phyloP scores from a whole-genome alignment of 495 filamentous ascomycete genomes.

The Penicillium riverlandense region DNA sequence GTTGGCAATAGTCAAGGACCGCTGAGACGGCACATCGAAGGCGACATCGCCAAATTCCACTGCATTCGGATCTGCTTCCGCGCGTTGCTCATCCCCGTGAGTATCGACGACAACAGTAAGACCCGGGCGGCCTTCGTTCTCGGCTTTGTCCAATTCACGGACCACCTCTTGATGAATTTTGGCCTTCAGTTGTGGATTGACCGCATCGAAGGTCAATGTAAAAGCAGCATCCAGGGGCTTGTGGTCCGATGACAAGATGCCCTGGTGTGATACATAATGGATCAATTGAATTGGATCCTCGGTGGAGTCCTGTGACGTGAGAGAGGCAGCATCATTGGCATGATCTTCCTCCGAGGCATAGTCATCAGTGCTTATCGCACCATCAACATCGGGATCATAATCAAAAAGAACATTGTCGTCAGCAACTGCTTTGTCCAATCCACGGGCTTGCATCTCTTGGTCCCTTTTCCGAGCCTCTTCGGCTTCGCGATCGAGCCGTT shows the following conservation, averaged over 20 bases:
- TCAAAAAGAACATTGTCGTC: constrained; percentile 86
- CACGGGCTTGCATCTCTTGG: constrained; percentile 75
- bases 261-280: constrained; percentile 80
- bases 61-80: constrained; percentile 41
- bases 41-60: constrained; percentile 71
- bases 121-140: constrained; percentile 83
- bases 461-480: constrained; percentile 64
- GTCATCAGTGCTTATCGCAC: constrained; percentile 56
- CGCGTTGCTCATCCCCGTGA: constrained; percentile 23
- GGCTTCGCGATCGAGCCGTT: constrained; percentile 56
- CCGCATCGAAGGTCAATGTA: constrained; percentile 72
- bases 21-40: constrained; percentile 56
- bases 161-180: constrained; percentile 82
- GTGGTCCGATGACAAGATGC: constrained; percentile 87
- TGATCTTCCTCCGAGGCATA: constrained; percentile 39
- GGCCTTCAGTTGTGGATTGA: constrained; percentile 73
- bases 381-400: constrained; percentile 64
- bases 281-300: constrained; percentile 55
- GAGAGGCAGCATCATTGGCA: constrained; percentile 7
- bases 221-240: constrained; percentile 84
- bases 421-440: constrained; percentile 63
- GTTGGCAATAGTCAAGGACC: constrained; percentile 79
- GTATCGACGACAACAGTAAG: constrained; percentile 79
- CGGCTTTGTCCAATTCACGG: constrained; percentile 77
- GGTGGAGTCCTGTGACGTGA: constrained; percentile 5